These are phyloP conservation scores for Xanthoceras sorbifolium DNA, from an alignment of 345 rosid species.

Conservation along the genomic window DNA sequence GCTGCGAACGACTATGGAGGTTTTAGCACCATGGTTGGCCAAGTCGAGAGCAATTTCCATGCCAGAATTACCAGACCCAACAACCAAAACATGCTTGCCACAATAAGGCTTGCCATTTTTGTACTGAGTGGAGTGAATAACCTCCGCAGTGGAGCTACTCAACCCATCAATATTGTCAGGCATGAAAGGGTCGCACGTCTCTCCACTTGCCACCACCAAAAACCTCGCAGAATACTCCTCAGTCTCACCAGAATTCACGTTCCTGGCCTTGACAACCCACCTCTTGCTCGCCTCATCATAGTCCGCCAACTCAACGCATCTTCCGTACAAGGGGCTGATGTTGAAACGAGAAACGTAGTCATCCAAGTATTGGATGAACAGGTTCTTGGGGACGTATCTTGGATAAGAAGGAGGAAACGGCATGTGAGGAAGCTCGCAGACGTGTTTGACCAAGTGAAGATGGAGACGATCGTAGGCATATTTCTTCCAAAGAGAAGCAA, in stretches of 20 bases:
- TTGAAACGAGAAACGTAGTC: conserved; percentile 52
- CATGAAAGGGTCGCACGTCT: conserved; percentile 38
- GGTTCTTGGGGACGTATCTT: conserved; percentile 44
- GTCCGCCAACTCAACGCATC: conserved; percentile 52
- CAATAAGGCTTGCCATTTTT: conserved; percentile 46
- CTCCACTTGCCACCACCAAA: conserved; percentile 72
- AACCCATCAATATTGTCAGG: conserved; percentile 58
- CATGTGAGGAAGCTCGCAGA: conserved; percentile 60
- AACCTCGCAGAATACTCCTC: conserved; percentile 57
- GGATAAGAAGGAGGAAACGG: conserved; percentile 52
- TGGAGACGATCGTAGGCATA: conserved; percentile 71
- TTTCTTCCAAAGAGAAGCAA: conserved; percentile 68
- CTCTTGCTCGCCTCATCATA: conserved; percentile 35
- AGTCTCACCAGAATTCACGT: conserved; percentile 36
- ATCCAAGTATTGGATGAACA: conserved; percentile 59
- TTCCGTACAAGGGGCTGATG: conserved; percentile 50
- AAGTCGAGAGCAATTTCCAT: conserved; percentile 82
- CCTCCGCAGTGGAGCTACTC: conserved; percentile 41
- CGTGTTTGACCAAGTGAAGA: conserved; percentile 66
- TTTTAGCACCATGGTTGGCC: conserved; percentile 53
- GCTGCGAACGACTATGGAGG: conserved; percentile 60
- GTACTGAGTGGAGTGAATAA: conserved; percentile 58
- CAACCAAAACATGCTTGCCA: conserved; percentile 60
- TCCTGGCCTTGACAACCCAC: conserved; percentile 59
- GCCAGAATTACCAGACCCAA: conserved; percentile 91